Conservation (phyloP, 352 stramenopile genomes). For the Phytopythium chamaehyphon region DNA sequence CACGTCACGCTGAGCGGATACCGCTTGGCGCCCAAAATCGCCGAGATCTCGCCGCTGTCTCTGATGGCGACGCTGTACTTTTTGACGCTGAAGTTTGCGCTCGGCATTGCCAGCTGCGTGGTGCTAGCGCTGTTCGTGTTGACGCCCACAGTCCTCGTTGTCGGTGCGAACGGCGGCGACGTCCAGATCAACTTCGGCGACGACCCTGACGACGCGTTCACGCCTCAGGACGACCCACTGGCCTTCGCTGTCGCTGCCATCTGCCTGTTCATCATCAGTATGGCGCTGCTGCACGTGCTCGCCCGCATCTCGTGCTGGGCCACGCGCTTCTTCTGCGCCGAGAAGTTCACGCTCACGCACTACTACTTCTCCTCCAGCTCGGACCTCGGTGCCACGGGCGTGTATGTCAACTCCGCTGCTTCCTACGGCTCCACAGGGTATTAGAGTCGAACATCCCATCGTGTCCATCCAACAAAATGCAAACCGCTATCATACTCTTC, state of each 20-base stretch:
- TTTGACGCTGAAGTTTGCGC: constrained; percentile 51
- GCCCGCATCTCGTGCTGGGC: constrained; percentile 35
- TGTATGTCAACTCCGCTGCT: constrained; percentile 14
- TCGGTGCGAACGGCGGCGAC: constrained; percentile 14
- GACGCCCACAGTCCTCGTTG: constrained; percentile 21
- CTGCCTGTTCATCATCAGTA: constrained; percentile 46
- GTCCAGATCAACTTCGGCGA: constrained; percentile 19
- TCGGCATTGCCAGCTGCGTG: constrained; percentile 41
- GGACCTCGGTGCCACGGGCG: constrained; percentile 8
- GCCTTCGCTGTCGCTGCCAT: constrained; percentile 34
- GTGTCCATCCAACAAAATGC: no score
- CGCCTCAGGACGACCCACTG: constrained; percentile 30
- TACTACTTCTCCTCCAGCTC: constrained; percentile 6
- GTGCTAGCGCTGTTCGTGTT: constrained; percentile 25
- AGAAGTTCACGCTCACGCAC: constrained; percentile 30
- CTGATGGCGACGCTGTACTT: constrained; percentile 66
- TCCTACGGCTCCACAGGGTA: constrained; percentile 5
- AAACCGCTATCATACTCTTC: no score
- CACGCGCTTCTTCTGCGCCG: constrained; percentile 65
- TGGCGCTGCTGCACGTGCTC: constrained; percentile 53
- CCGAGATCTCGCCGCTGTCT: constrained; percentile 52
- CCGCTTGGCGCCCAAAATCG: constrained; percentile 43
- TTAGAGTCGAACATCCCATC: background rate
- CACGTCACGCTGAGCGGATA: constrained; percentile 30
- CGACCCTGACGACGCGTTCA: constrained; percentile 17